A percentile compares a stretch with the other conserved stretches of the same genome.
Conservation (phyloP, 2,329 filamentous ascomycete species). For the Alternaria ventricosa region DNA sequence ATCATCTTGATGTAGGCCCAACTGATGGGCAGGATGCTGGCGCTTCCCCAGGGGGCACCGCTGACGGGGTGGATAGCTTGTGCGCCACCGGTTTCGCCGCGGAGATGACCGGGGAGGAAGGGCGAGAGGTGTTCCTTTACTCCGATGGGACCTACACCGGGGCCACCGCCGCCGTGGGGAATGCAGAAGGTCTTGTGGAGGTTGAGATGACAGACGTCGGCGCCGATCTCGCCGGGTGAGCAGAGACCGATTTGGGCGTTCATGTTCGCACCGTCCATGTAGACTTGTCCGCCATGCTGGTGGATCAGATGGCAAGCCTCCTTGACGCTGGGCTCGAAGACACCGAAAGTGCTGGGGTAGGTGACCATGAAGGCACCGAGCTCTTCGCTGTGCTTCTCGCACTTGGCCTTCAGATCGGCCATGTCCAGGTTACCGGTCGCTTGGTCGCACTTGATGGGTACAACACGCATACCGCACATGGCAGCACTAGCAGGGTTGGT, state of each 20-base stretch:
- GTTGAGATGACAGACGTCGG: constrained; percentile 96
- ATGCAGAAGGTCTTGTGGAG: constrained; percentile 99
- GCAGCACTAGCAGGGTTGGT: constrained; percentile 95
- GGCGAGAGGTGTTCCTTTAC: constrained; percentile 81
- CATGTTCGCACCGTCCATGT: constrained; percentile 99
- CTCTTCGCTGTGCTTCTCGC: constrained; percentile 83
- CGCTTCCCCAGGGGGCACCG: constrained; percentile 84
- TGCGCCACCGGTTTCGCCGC: constrained; percentile 62
- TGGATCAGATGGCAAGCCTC: constrained; percentile 86
- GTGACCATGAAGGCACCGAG: constrained; percentile 96
- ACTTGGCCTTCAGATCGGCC: constrained; percentile 83
- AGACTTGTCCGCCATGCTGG: constrained; percentile 87
- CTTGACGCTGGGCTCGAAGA: constrained; percentile 90
- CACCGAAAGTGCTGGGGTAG: constrained; percentile 92
- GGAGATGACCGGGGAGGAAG: constrained; percentile 76
- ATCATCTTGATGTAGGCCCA: constrained; percentile 97
- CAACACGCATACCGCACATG: constrained; percentile 95
- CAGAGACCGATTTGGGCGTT: constrained; percentile 96
- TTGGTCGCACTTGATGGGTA: constrained; percentile 87
- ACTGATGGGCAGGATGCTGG: constrained; percentile 90
- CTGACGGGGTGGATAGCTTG: constrained; percentile 74
- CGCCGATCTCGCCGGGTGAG: constrained; percentile 92
- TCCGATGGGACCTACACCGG: constrained; percentile 91
- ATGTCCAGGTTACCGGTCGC: constrained; percentile 90
- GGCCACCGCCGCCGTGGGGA: constrained; percentile 91